A percentile compares a stretch with the other conserved stretches of the same genome.
Evolutionary conservation across 805 yeast genomes (phyloP).

Genomic region (Spathaspora passalidarum): DNA sequence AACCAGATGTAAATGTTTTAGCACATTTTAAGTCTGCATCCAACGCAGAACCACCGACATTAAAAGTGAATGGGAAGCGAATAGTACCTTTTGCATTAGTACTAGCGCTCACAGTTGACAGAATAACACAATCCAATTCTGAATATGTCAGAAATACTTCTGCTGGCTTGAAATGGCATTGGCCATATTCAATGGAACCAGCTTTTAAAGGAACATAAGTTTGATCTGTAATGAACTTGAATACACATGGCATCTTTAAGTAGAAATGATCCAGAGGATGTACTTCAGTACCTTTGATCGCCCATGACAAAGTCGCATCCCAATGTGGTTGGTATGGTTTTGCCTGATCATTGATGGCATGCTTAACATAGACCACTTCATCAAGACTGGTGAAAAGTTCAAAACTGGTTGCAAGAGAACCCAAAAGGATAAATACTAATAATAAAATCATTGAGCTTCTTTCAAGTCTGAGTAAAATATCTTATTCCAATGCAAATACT

Average conservation of each 20-base stretch:
- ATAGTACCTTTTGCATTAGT: slow-evolving; percentile 12
- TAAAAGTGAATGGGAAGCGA: slow-evolving; percentile 15
- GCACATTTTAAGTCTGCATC: slow-evolving; percentile 13
- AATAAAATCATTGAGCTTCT: too few species aligned
- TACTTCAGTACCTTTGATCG: slow-evolving; percentile 13
- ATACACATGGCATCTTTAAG: slow-evolving; percentile 22
- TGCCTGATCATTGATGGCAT: too few species aligned
- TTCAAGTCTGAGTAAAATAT: too few species aligned
- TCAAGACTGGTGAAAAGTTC: too few species aligned
- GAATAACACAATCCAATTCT: slow-evolving; percentile 12
- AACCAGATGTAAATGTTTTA: slow-evolving; percentile 10
- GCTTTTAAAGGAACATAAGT: too few species aligned
- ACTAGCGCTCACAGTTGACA: slow-evolving; percentile 4
- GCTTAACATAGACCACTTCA: too few species aligned
- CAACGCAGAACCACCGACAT: slow-evolving; percentile 12
- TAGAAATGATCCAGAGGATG: slow-evolving; percentile 23
- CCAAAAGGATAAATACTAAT: too few species aligned
- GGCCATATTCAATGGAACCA: too few species aligned
- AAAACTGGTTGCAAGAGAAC: too few species aligned
- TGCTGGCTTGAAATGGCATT: too few species aligned
- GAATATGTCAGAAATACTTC: too few species aligned
- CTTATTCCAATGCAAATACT: too few species aligned
- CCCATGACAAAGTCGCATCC: slow-evolving; percentile 21
- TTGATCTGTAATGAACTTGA: neutral
- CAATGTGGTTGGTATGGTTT: slow-evolving; percentile 7